Evolutionary conservation across 2,329 filamentous ascomycete species (phyloP), one percentile per base, ranked within the genome.

Genomic region (Aquanectria penicillioides): DNA sequence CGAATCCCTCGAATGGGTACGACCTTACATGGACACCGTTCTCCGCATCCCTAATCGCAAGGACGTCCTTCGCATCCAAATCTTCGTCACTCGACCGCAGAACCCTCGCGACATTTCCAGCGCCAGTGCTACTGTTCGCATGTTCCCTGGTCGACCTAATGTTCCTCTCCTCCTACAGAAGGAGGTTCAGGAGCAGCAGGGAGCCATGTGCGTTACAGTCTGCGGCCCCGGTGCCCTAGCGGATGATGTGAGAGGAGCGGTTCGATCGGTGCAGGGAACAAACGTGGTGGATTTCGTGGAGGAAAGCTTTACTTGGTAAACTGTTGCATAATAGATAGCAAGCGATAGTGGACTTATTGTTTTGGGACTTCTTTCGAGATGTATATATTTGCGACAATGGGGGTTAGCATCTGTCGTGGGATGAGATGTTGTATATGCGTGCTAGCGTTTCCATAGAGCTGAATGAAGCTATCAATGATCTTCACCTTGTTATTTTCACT

Each of bases 1-100:
- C 31, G 90, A 97, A 70, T 89, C 94, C 55, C 85, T 98, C 7
- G 93, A 97, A 75, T 98, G 95, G 94, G 91, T 97, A 58, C 87
- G 92, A 7, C 92, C 92, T 5, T 98, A 92, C 89, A 89, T 90
- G 85, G 86, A 90, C 65, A 77, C 81, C 53, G 78, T 98, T 51
- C 83, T 98, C 26, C 84, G 85, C 54, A 89, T 97, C 83, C 90
- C 92, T 11, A 86, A 88, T 67, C 89, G 94, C 51, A 87, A 91
- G 57, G 92, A 97, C 46, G 83, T 97, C 25, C 84, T 99, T 38
- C 89, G 88, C 67, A 91, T 98, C 69, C 87, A 94, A 68, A 86
- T 98, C 43, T 98, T 97, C 77, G 89, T 98, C 66, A 98, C 95
- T 5, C 85, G 93, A 51, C 94, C 94, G 1, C 89, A 91, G 68